Evolutionary conservation across 1,139 yeast species (phyloP).

Genomic region (Sugiyamaella castrensis): DNA sequence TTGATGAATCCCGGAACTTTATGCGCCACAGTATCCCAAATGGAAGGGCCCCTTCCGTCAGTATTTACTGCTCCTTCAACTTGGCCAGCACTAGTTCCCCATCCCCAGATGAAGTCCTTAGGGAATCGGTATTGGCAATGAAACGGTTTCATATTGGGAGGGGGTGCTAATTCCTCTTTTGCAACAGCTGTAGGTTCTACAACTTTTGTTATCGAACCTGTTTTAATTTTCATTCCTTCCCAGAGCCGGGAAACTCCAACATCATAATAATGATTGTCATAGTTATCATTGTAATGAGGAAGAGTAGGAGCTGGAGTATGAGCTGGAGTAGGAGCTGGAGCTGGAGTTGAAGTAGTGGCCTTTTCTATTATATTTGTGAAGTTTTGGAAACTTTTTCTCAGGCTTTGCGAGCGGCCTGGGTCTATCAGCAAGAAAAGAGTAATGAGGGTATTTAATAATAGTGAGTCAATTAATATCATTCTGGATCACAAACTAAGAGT

Average conservation of each 20-base stretch:
- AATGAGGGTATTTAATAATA: no score
- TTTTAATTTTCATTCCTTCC: conserved; percentile 15
- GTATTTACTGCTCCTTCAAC: conserved; percentile 42
- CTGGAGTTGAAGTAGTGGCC: not conserved
- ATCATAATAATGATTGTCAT: no score
- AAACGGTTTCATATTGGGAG: conserved; percentile 21
- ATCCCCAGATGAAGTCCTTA: conserved; percentile 28
- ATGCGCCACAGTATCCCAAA: conserved; percentile 33
- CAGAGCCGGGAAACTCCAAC: conserved; percentile 1
- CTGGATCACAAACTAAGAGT: no score
- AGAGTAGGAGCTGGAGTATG: not conserved
- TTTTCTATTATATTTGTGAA: no score
- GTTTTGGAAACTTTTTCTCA: no score
- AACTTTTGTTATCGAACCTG: conserved; percentile 16
- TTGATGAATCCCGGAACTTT: conserved; percentile 23
- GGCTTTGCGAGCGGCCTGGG: no score
- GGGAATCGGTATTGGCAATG: conserved; percentile 18
- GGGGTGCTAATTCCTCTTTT: conserved; percentile 18
- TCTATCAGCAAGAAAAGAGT: no score
- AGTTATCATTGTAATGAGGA: no score
- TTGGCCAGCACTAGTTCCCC: conserved; percentile 34
- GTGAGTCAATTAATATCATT: no score
- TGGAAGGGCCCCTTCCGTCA: conserved; percentile 40
- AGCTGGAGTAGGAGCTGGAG: not conserved
- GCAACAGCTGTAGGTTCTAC: conserved; percentile 20